Percentiles rank a stretch among this genome's conserved stretches.
Evolutionary conservation across 768 basidiomycete genomes (phyloP).

Genomic region (Mycena venus): DNA sequence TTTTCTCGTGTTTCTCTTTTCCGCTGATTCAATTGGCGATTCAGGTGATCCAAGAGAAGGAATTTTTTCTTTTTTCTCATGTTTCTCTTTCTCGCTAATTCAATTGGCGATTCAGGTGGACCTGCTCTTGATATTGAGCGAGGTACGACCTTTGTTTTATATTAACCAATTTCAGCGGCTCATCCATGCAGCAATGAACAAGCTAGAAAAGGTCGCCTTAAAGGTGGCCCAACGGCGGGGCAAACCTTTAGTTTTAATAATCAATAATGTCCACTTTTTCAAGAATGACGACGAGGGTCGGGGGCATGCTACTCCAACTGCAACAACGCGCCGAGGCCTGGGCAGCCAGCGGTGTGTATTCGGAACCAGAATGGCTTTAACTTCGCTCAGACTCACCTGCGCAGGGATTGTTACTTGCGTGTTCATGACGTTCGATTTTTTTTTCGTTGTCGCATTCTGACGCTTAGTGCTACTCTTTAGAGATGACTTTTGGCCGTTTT

Average conservation of each 20-base stretch:
- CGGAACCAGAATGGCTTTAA: constrained; percentile 6
- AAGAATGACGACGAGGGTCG: constrained; percentile 83
- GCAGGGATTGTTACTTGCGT: constrained; percentile 83
- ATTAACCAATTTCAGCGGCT: background rate
- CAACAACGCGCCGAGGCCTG: constrained; percentile 91
- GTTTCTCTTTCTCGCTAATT: constrained; percentile 3
- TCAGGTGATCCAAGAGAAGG: constrained; percentile 87
- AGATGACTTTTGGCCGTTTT: constrained; percentile 89
- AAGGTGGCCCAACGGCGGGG: constrained; percentile 66
- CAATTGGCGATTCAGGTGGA: constrained; percentile 61
- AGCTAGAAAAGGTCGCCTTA: constrained; percentile 89
- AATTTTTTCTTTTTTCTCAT: constrained; percentile 29
- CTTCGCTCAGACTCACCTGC: constrained; percentile 3
- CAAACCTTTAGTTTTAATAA: constrained; percentile 81
- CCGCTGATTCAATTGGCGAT: background rate
- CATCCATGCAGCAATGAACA: constrained; percentile 72
- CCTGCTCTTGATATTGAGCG: constrained; percentile 87
- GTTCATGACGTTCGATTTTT: constrained; percentile 73
- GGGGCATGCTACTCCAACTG: constrained; percentile 85
- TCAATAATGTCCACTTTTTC: constrained; percentile 86
- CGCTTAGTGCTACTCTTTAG: constrained; percentile 53
- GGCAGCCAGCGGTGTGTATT: constrained; percentile 77
- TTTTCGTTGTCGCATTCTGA: background rate
- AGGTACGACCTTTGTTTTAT: constrained; percentile 53
- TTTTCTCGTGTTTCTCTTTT: background rate